Evolutionary conservation across 2,329 filamentous ascomycete species (phyloP).

Genomic region (Aureobasidium sp.): DNA sequence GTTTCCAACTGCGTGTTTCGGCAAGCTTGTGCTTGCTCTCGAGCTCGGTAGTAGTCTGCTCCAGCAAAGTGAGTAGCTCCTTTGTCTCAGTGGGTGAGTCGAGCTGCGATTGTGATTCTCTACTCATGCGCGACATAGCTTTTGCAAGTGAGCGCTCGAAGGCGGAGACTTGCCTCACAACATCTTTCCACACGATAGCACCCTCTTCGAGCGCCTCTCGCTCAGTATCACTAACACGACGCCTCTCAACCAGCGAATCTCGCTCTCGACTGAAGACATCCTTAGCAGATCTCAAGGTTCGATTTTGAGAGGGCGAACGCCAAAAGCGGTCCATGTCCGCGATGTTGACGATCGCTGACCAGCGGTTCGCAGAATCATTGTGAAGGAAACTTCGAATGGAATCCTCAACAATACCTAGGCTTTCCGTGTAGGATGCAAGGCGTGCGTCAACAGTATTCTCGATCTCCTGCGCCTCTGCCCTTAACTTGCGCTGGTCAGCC

Average conservation of each 20-base stretch:
- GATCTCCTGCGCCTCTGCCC: constrained; percentile 54
- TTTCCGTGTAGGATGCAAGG: constrained; percentile 63
- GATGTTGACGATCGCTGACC: neutral
- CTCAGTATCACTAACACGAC: constrained; percentile 53
- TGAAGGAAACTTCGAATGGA: constrained; percentile 55
- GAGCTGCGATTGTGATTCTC: constrained; percentile 8
- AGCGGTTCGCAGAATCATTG: neutral
- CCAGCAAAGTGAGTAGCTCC: constrained; percentile 48
- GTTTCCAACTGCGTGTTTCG: constrained; percentile 60
- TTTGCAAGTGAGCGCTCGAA: constrained; percentile 60
- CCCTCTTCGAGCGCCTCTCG: constrained; percentile 61
- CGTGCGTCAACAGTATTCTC: constrained; percentile 61
- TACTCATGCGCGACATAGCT: constrained; percentile 40
- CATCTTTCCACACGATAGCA: constrained; percentile 57
- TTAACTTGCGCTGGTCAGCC: constrained; percentile 51
- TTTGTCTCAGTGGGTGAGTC: constrained; percentile 21
- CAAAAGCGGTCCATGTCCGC: constrained; percentile 19
- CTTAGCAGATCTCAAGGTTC: constrained; percentile 63
- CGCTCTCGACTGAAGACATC: constrained; percentile 64
- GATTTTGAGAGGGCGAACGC: constrained; percentile 55
- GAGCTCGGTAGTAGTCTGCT: constrained; percentile 48
- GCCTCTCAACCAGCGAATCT: constrained; percentile 47
- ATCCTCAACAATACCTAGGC: constrained; percentile 57
- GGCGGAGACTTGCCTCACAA: constrained; percentile 50
- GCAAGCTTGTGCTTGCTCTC: constrained; percentile 49